Evolutionary conservation across 768 basidiomycete species (phyloP).

Genomic region (Russula sp.): DNA sequence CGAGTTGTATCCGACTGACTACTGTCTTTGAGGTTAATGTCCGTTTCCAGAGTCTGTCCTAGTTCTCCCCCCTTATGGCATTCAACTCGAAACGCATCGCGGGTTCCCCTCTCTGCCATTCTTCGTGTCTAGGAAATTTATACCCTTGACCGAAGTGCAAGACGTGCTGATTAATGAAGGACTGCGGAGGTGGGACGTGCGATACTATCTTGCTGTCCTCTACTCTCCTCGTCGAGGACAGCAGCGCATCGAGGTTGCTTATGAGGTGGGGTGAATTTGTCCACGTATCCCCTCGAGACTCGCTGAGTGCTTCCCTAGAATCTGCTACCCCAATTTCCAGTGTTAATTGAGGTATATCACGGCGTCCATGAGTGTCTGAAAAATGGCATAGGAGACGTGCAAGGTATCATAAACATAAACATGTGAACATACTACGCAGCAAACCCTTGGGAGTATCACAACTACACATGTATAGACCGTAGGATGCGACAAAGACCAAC

Average conservation of each 20-base stretch:
- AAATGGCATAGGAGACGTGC: not conserved
- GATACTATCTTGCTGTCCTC: conserved; percentile 57
- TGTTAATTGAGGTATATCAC: conserved; percentile 54
- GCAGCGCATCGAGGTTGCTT: conserved; percentile 48
- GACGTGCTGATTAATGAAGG: conserved; percentile 75
- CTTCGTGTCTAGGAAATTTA: conserved; percentile 44
- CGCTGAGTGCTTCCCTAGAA: conserved; percentile 39
- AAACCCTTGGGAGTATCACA: not conserved
- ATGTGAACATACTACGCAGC: conserved; percentile 7
- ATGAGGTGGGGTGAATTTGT: conserved; percentile 42
- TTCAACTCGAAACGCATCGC: conserved; percentile 68
- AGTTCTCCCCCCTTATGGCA: conserved; percentile 57
- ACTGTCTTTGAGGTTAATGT: not conserved
- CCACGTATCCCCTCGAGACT: not conserved
- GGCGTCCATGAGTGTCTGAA: conserved; percentile 46
- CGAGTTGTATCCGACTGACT: not conserved
- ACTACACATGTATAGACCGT: conserved; percentile 1
- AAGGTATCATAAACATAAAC: conserved; percentile 6
- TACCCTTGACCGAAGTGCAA: conserved; percentile 47
- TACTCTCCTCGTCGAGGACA: conserved; percentile 30
- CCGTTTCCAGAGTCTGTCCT: conserved; percentile 58
- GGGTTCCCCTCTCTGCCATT: conserved; percentile 42
- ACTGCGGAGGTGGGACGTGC: conserved; percentile 62
- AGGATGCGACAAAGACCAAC: not conserved
- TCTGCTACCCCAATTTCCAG: conserved; percentile 53